These are phyloP conservation scores for Spiromastix sp. DNA, from an alignment of 2,329 filamentous ascomycete genomes.

Conservation along the genomic window DNA sequence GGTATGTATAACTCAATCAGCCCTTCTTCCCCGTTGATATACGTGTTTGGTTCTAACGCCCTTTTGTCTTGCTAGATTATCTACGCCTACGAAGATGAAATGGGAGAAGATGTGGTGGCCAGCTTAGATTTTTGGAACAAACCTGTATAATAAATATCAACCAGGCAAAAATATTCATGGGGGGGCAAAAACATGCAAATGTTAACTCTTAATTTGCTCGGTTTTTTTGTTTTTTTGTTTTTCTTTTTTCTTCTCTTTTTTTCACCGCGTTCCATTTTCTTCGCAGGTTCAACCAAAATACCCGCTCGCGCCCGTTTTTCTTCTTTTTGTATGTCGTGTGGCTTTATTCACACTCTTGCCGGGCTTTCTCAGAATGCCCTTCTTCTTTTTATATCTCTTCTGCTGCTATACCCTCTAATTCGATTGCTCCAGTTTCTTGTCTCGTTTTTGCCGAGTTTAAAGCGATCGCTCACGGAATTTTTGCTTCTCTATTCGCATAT, in stretches of 20 bases:
- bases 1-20: constrained; percentile 45
- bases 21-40: not conserved
- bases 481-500: too few species aligned
- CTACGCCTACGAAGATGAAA: constrained; percentile 94
- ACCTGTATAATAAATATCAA: too few species aligned
- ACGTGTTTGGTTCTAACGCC: too few species aligned
- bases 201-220: too few species aligned
- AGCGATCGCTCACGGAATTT: too few species aligned
- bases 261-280: not conserved
- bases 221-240: too few species aligned
- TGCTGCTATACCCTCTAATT: not conserved
- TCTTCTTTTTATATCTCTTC: not conserved
- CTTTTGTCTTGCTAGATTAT: constrained; percentile 57
- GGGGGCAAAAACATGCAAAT: too few species aligned
- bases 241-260: constrained; percentile 1
- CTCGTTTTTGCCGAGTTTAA: constrained; percentile 1
- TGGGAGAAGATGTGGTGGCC: constrained; percentile 84
- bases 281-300: not conserved
- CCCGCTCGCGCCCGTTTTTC: not conserved
- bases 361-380: not conserved
- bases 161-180: too few species aligned
- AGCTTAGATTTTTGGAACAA: constrained; percentile 96
- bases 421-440: not conserved
- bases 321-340: not conserved
- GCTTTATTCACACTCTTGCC: not conserved